Evolutionary conservation across 2,329 filamentous ascomycete genomes (phyloP), one percentile per base, ranked within the genome.

Genomic region (Diplodia sapinea): DNA sequence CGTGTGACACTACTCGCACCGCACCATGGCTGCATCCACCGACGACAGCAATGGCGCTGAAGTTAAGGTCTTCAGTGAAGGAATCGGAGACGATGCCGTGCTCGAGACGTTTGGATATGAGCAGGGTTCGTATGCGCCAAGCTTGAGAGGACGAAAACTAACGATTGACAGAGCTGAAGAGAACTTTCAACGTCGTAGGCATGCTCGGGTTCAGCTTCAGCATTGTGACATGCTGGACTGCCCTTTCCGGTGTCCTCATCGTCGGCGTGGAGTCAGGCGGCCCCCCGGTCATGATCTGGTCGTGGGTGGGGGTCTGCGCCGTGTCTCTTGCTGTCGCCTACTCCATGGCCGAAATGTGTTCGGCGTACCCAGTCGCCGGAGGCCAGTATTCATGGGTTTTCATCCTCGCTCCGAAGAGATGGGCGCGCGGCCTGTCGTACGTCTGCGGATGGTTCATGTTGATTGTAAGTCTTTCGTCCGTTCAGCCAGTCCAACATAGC

Each of bases 201-300:
- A 88, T 88, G 84, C 80, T 88, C 40, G 86, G 84, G 0, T 88
- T 88, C 75, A 83, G 81, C 55, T 88, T 88, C 74, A 83, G 81
- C 67, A 85, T 88, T 55, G 84, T 88, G 52, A 87, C 86, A 38
- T 84, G 79, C 72, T 88, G 86, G 86, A 85, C 83, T 38, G 86
- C 85, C 4, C 75, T 88, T 2, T 82, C 82, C 55, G 85, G 85
- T 43, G 84, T 86, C 0, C 80, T 88, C 51, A 85, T 86, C 63
- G 81, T 87, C 38, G 86, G 85, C 6, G 82, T 86, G 12, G 82
- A 82, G 67, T 81, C 84, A 43, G 85, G 85, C 15, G 85, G 86
- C 1, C 85, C 86, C 3, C 84, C 86, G 0, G 84, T 87, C 51
- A 87, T 88, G 83, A 80, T 88, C 7, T 88, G 84, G 77, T 82